phyloP scores from a whole-genome alignment of 2,329 filamentous ascomycete genomes.

The Beauveria sp. region DNA sequence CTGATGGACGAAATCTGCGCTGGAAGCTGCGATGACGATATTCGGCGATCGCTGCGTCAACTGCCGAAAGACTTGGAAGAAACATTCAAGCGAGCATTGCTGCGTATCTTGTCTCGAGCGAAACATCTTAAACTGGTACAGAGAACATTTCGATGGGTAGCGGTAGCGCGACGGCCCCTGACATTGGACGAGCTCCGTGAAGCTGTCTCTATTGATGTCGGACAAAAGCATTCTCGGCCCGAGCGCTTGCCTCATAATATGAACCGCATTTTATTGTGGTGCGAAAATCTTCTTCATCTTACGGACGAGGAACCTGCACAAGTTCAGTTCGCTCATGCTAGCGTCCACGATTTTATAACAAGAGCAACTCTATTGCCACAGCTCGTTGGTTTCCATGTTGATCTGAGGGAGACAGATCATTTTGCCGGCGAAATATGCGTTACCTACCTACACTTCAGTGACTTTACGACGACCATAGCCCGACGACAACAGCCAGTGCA shows the following conservation, averaged over 20 bases:
- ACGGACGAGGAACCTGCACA: conserved; percentile 22
- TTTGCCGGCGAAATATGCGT: not conserved
- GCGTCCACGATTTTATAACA: not conserved
- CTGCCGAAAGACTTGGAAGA: not conserved
- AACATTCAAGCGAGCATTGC: not conserved
- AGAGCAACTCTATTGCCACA: too few relatives aligned
- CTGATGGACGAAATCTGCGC: conserved; percentile 28
- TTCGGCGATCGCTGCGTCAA: conserved; percentile 8
- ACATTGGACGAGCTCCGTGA: conserved; percentile 29
- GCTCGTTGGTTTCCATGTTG: not conserved
- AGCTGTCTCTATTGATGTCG: conserved; percentile 27
- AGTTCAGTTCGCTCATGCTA: conserved; percentile 28
- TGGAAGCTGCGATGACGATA: conserved; percentile 18
- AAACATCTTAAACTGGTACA: not conserved
- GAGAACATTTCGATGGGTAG: conserved; percentile 18
- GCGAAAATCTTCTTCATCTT: conserved; percentile 25
- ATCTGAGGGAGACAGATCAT: not conserved
- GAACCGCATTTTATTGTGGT: conserved; percentile 22
- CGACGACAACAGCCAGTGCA: not conserved
- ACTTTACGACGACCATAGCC: not conserved
- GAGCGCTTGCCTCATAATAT: conserved; percentile 19
- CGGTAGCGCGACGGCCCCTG: conserved; percentile 24
- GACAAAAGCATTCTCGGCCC: conserved; percentile 13
- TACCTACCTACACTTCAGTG: not conserved
- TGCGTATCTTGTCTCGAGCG: not conserved